Evolutionary conservation across 768 basidiomycete species (phyloP).

Genomic region (Lentinula guzmanii): DNA sequence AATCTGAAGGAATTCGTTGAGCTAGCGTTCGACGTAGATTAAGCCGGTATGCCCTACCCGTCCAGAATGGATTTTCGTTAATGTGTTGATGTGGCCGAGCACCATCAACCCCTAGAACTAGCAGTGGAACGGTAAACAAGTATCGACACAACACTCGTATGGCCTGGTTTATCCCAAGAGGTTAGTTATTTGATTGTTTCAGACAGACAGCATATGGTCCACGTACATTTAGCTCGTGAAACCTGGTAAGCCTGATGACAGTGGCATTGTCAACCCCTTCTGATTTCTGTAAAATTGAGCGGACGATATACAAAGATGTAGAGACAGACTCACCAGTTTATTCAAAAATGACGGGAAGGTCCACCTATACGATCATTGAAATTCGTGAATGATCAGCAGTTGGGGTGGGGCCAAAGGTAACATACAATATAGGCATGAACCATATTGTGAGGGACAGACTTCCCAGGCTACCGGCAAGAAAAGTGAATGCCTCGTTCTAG

Average conservation of each 20-base stretch:
- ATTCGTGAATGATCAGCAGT: background rate
- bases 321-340: slow-evolving; percentile 43
- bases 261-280: slow-evolving; percentile 62
- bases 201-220: background rate
- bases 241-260: slow-evolving; percentile 69
- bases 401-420: background rate
- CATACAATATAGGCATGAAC: slow-evolving; percentile 68
- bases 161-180: slow-evolving; percentile 30
- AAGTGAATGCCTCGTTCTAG: slow-evolving; percentile 57
- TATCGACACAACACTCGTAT: slow-evolving; percentile 72
- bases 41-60: slow-evolving; percentile 27
- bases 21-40: background rate
- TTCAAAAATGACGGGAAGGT: slow-evolving; percentile 61
- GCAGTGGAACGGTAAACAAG: slow-evolving; percentile 58
- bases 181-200: background rate
- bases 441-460: slow-evolving; percentile 66
- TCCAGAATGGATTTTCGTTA: slow-evolving; percentile 54
- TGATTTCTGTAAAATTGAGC: slow-evolving; percentile 31
- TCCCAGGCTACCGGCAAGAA: slow-evolving; percentile 64
- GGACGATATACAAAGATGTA: background rate
- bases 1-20: slow-evolving; percentile 34
- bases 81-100: slow-evolving; percentile 53
- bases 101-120: slow-evolving; percentile 68
- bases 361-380: slow-evolving; percentile 32
- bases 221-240: slow-evolving; percentile 77